Percentiles rank a stretch among this genome's conserved stretches.
Evolutionary conservation across 768 basidiomycete genomes (phyloP).

Genomic region (Phallus indusiatus): DNA sequence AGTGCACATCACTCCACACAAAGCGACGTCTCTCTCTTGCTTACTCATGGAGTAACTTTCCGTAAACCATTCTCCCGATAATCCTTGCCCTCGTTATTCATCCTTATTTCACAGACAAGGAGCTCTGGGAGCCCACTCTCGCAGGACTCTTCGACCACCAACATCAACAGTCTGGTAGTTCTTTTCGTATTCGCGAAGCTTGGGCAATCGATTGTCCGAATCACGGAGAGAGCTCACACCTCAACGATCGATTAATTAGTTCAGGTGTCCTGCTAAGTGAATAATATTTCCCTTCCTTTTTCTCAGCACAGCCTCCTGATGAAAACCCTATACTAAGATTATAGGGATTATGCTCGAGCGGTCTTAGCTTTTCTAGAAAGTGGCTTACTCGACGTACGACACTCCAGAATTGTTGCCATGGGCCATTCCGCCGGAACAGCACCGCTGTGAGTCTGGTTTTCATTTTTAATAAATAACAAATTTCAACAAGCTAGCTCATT

Average conservation of each 20-base stretch:
- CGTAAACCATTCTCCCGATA: background rate
- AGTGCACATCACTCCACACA: background rate
- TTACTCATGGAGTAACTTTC: conserved; percentile 7
- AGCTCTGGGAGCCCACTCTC: conserved; percentile 45
- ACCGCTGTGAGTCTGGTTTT: conserved; percentile 23
- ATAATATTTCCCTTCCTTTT: background rate
- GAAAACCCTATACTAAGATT: conserved; percentile 22
- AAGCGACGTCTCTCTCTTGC: background rate
- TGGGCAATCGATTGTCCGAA: conserved; percentile 24
- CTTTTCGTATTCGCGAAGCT: conserved; percentile 29
- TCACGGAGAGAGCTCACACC: conserved; percentile 6
- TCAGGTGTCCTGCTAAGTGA: conserved; percentile 2
- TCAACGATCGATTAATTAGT: background rate
- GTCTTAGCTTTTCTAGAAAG: conserved; percentile 24
- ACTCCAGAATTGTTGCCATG: conserved; percentile 29
- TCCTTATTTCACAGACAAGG: conserved; percentile 32
- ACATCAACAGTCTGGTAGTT: background rate
- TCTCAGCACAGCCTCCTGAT: background rate
- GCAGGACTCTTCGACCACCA: conserved; percentile 27
- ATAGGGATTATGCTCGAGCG: conserved; percentile 30
- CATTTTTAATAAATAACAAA: background rate
- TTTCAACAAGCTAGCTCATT: background rate
- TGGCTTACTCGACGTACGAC: conserved; percentile 22
- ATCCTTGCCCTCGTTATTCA: background rate
- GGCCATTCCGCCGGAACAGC: conserved; percentile 39